phyloP scores from a whole-genome alignment of 2,329 filamentous ascomycete species.

The Cladobotryum protrusum region DNA sequence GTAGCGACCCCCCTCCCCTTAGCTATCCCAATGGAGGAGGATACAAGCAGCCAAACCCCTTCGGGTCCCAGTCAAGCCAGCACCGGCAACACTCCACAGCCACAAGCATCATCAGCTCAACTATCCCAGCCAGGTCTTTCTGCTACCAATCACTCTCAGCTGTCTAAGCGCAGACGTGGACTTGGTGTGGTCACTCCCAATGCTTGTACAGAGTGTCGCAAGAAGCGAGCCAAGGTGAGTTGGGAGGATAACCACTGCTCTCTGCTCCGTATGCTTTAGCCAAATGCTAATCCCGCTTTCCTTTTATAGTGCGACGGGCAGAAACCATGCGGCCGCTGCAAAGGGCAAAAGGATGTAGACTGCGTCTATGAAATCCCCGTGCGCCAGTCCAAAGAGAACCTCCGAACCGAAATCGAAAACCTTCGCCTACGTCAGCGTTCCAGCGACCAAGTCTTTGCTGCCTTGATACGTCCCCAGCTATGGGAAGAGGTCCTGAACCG shows the following conservation, averaged over 20 bases:
- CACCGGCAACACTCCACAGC: conserved; percentile 29
- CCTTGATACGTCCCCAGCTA: conserved; percentile 44
- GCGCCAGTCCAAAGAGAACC: conserved; percentile 56
- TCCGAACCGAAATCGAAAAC: conserved; percentile 53
- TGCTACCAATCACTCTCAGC: conserved; percentile 19
- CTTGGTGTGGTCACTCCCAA: conserved; percentile 53
- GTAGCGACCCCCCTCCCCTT: too few relatives aligned
- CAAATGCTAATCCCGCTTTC: not conserved
- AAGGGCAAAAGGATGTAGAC: conserved; percentile 45
- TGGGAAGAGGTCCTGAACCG: conserved; percentile 50
- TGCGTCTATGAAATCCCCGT: conserved; percentile 58
- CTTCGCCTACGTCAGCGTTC: conserved; percentile 49
- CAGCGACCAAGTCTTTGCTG: conserved; percentile 50
- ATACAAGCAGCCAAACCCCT: conserved; percentile 24
- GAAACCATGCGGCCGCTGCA: conserved; percentile 50
- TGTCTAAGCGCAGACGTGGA: conserved; percentile 48
- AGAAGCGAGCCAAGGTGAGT: conserved; percentile 54
- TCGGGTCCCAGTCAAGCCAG: conserved; percentile 25
- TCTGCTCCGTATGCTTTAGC: not conserved
- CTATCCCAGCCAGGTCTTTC: conserved; percentile 17
- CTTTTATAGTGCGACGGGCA: conserved; percentile 50
- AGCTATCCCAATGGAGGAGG: conserved; percentile 11
- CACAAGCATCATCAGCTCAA: conserved; percentile 12
- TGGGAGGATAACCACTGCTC: not conserved
- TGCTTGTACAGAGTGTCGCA: conserved; percentile 55